Conservation (phyloP, 225 moss, liverwort and hornwort genomes). For the Pseudoscleropodium purum region DNA sequence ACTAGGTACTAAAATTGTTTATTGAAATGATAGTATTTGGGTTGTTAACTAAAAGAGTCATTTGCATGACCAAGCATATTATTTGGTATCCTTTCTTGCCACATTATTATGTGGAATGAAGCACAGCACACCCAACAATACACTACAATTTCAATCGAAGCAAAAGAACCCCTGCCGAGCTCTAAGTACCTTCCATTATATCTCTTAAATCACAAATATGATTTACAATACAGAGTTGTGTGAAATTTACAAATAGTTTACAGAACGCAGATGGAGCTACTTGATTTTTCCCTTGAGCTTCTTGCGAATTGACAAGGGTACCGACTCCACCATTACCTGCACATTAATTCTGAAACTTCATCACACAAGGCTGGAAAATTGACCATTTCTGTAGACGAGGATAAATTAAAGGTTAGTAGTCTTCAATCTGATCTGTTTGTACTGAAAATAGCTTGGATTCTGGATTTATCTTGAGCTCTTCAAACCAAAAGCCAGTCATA, state of each 20-base stretch:
- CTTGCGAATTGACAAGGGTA: constrained; percentile 53
- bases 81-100: not conserved
- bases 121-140: too few species aligned
- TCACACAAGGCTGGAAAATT: not conserved
- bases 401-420: not conserved
- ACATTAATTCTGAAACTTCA: not conserved
- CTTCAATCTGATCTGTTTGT: not conserved
- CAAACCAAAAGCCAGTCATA: not conserved
- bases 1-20: not conserved
- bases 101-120: not conserved
- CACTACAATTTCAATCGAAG: not conserved
- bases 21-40: not conserved
- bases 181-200: not conserved
- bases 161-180: not conserved
- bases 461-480: too few species aligned
- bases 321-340: constrained; percentile 73
- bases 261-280: not conserved
- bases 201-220: not conserved
- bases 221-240: not conserved
- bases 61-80: too few species aligned
- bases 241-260: not conserved
- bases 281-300: constrained; percentile 11
- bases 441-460: not conserved
- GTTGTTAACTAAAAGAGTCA: not conserved
- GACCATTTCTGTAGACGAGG: not conserved